Evolutionary conservation across 2,329 filamentous ascomycete genomes (phyloP).

Genomic region (Talaromyces atroroseus): DNA sequence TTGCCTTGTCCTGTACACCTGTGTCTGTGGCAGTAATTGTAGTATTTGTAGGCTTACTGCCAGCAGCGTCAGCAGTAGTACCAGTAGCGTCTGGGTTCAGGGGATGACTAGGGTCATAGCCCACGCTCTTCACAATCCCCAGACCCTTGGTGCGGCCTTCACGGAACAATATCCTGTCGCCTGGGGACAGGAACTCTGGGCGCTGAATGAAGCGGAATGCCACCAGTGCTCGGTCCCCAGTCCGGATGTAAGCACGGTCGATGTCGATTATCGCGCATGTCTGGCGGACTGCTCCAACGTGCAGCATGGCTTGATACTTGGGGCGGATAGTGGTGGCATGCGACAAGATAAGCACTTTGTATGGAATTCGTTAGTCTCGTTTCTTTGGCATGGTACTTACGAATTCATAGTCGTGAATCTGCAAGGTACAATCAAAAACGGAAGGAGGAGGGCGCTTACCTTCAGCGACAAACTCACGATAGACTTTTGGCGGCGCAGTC

Average conservation of each 20-base stretch:
- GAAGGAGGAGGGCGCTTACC: constrained; percentile 40
- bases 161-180: constrained; percentile 84
- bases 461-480: constrained; percentile 72
- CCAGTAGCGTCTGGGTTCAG: constrained; percentile 33
- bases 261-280: constrained; percentile 97
- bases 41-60: not conserved
- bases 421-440: not conserved
- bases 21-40: not conserved
- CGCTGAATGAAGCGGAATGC: constrained; percentile 93
- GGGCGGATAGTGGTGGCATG: constrained; percentile 96
- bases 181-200: constrained; percentile 84
- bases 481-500: constrained; percentile 62
- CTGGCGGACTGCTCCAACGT: constrained; percentile 90
- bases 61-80: constrained; percentile 8
- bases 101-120: constrained; percentile 67
- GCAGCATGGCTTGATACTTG: constrained; percentile 96
- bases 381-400: not conserved
- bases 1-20: not conserved
- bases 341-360: constrained; percentile 76
- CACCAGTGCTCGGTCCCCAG: constrained; percentile 87
- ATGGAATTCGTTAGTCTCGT: not conserved
- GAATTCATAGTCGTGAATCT: not conserved
- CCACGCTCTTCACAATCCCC: constrained; percentile 86
- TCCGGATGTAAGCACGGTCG: constrained; percentile 89
- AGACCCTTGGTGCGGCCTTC: constrained; percentile 93